phyloP scores from a whole-genome alignment of 352 stramenopile genomes.

The Phytophthora macrochlamydospora region DNA sequence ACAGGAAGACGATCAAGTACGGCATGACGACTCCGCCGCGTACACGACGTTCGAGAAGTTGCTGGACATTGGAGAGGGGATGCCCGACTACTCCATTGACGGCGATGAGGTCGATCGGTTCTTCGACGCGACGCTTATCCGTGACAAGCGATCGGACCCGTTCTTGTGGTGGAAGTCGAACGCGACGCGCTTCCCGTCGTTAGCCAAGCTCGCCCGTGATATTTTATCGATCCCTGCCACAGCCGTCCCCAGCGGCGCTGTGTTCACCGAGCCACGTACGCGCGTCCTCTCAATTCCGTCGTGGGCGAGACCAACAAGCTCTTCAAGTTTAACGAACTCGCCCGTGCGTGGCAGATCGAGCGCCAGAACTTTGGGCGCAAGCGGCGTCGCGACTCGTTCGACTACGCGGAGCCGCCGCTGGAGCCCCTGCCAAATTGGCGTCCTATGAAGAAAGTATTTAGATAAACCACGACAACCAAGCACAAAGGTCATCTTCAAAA shows the following conservation, averaged over 20 bases:
- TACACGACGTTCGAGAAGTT: slow-evolving; percentile 86
- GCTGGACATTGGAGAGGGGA: slow-evolving; percentile 80
- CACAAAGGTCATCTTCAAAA: slow-evolving; percentile 16
- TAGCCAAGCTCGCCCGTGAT: slow-evolving; percentile 80
- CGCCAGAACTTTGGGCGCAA: slow-evolving; percentile 78
- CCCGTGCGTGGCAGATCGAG: slow-evolving; percentile 80
- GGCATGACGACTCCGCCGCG: slow-evolving; percentile 65
- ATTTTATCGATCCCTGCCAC: slow-evolving; percentile 78
- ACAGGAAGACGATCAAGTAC: slow-evolving; percentile 55
- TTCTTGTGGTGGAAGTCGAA: slow-evolving; percentile 89
- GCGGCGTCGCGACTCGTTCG: slow-evolving; percentile 78
- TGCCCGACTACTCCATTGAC: slow-evolving; percentile 79
- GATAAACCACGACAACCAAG: slow-evolving; percentile 39
- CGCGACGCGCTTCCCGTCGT: slow-evolving; percentile 68
- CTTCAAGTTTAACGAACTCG: slow-evolving; percentile 79
- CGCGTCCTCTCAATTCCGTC: slow-evolving; percentile 60
- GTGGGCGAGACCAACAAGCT: slow-evolving; percentile 71
- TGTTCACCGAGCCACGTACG: slow-evolving; percentile 77
- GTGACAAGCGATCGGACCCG: slow-evolving; percentile 79
- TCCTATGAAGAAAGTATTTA: slow-evolving; percentile 92
- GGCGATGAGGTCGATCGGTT: slow-evolving; percentile 84
- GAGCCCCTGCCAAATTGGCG: slow-evolving; percentile 64
- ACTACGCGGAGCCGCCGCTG: slow-evolving; percentile 66
- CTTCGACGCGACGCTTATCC: slow-evolving; percentile 80
- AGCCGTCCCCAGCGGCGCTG: slow-evolving; percentile 63